Percentiles rank a stretch among this genome's conserved stretches.
Conservation (phyloP, 768 basidiomycete genomes). For the Cystoderma amianthinum region DNA sequence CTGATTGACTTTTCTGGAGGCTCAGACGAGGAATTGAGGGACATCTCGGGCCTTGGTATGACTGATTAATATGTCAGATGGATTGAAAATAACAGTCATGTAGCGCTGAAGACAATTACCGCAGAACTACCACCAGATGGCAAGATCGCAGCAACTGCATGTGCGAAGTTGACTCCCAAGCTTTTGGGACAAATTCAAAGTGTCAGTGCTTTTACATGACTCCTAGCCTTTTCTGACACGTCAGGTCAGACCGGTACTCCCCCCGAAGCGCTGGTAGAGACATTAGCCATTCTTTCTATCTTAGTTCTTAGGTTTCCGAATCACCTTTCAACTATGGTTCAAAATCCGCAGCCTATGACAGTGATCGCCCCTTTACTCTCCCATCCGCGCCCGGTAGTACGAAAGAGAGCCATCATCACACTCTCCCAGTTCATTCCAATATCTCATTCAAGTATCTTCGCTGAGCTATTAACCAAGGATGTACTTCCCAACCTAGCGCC, state of each 20-base stretch:
- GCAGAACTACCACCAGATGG: conserved; percentile 82
- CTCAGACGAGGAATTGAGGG: conserved; percentile 88
- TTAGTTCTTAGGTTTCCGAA: conserved; percentile 80
- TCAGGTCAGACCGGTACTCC: conserved; percentile 50
- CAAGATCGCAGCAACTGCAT: conserved; percentile 71
- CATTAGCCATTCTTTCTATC: conserved; percentile 80
- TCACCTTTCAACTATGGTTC: conserved; percentile 46
- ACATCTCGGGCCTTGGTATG: conserved; percentile 89
- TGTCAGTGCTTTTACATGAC: conserved; percentile 32
- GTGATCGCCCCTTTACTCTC: conserved; percentile 67
- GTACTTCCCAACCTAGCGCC: conserved; percentile 54
- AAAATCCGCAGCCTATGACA: conserved; percentile 52
- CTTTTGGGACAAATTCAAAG: conserved; percentile 73
- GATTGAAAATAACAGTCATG: background rate
- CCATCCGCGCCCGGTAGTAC: conserved; percentile 78
- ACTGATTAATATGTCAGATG: background rate
- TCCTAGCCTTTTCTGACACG: conserved; percentile 9
- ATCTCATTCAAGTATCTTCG: conserved; percentile 56
- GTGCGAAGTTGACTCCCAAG: conserved; percentile 79
- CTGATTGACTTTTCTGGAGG: conserved; percentile 81
- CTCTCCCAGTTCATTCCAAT: conserved; percentile 79
- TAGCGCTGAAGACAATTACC: conserved; percentile 93
- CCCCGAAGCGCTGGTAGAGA: conserved; percentile 79
- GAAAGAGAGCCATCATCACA: conserved; percentile 88
- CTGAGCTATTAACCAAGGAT: conserved; percentile 47